These are phyloP conservation scores for Malus sieversii DNA, from an alignment of 306 rosid genomes.

Conservation along the genomic window DNA sequence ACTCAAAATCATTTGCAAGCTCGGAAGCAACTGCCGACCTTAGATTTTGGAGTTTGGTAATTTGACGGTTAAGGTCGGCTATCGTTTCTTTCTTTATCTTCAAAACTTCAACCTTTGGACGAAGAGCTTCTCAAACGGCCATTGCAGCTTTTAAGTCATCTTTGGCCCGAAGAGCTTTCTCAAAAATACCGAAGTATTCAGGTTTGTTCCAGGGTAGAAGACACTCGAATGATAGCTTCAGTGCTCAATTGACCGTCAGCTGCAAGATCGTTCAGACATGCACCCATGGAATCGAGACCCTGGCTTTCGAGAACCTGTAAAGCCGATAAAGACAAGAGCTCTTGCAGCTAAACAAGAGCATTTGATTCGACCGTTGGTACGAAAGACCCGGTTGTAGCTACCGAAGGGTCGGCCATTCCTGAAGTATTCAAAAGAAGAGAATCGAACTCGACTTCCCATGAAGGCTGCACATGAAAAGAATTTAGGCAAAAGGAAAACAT, in stretches of 20 bases:
- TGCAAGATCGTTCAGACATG: too few species aligned
- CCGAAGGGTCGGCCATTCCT: accelerated
- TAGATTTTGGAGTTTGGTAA: accelerated
- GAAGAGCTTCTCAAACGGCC: too few species aligned
- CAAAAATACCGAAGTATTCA: accelerated
- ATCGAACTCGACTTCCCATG: too few species aligned
- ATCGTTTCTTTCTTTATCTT: too few species aligned
- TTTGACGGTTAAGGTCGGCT: too few species aligned
- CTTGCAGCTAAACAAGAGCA: accelerated
- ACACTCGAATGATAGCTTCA: accelerated
- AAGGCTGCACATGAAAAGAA: too few species aligned
- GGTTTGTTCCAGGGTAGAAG: too few species aligned
- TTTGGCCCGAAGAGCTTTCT: accelerated
- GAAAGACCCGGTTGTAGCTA: accelerated
- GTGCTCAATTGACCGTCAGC: accelerated
- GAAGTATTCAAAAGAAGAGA: accelerated
- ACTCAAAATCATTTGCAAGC: too few species aligned
- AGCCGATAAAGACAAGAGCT: accelerated
- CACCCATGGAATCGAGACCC: accelerated
- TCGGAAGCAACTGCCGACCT: too few species aligned
- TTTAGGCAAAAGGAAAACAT: too few species aligned
- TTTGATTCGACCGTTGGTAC: accelerated
- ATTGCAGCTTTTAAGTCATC: too few species aligned
- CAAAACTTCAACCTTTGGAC: accelerated
- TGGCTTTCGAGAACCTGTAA: accelerated